Conservation (phyloP, 176 grass and related monocot species). For the Calamus simplicifolius region DNA sequence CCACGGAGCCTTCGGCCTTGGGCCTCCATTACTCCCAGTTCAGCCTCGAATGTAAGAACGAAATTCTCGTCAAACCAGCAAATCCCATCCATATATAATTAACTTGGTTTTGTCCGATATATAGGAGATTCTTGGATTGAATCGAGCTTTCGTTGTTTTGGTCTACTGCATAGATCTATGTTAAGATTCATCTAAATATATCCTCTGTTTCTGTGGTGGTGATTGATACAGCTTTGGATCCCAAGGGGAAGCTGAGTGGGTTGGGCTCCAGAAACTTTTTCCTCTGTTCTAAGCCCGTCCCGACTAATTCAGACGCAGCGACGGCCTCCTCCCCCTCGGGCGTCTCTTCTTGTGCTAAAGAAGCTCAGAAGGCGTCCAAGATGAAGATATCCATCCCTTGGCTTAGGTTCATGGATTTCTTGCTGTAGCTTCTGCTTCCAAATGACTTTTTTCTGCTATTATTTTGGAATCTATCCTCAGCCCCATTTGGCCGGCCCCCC, state of each 20-base stretch:
- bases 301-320: constrained; percentile 1
- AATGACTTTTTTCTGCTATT: no score
- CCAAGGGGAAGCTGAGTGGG: constrained; percentile 53
- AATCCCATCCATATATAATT: no score
- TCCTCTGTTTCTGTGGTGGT: no score
- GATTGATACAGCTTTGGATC: constrained; percentile 40
- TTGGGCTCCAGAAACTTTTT: constrained; percentile 93
- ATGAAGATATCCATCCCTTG: constrained; percentile 5
- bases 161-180: no score
- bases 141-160: no score
- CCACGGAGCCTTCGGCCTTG: constrained; percentile 36
- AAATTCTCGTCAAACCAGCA: no score
- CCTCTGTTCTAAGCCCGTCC: constrained; percentile 44
- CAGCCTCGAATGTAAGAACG: constrained; percentile 71
- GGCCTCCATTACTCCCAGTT: constrained; percentile 89
- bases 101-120: no score
- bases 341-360: constrained; percentile 4
- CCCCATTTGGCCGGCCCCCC: no score
- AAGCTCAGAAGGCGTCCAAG: constrained; percentile 18
- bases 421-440: background rate
- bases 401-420: constrained; percentile 45
- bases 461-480: no score
- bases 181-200: no score
- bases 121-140: no score
- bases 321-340: background rate